Percentiles rank a stretch among this genome's conserved stretches.
Evolutionary conservation across 306 rosid species (phyloP).

Genomic region (Clitoria ternatea): DNA sequence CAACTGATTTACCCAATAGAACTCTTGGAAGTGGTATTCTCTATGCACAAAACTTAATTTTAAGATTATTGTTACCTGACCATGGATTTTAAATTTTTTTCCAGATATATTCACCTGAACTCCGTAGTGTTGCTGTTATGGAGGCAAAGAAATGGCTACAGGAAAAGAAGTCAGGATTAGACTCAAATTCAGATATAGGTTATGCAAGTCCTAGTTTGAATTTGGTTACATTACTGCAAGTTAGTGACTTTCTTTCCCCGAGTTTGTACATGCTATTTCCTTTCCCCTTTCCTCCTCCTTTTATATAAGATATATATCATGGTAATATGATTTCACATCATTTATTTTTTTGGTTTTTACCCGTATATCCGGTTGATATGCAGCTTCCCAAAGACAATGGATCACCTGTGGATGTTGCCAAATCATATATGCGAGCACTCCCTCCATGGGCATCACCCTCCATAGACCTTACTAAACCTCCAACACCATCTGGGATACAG

Average conservation of each 20-base stretch:
- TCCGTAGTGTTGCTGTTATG: slow-evolving; percentile 66
- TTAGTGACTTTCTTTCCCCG: slow-evolving; percentile 38
- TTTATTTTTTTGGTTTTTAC: slow-evolving; percentile 10
- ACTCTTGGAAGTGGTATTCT: slow-evolving; percentile 39
- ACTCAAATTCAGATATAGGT: slow-evolving; percentile 49
- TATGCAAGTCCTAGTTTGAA: slow-evolving; percentile 43
- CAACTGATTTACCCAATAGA: slow-evolving; percentile 38
- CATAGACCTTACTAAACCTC: slow-evolving; percentile 44
- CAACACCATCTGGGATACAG: slow-evolving; percentile 48
- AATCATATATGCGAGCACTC: slow-evolving; percentile 71
- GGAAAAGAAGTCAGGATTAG: slow-evolving; percentile 64
- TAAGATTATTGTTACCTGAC: slow-evolving; percentile 14
- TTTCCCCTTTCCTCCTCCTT: background rate
- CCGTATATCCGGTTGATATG: slow-evolving; percentile 19
- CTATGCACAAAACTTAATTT: slow-evolving; percentile 6
- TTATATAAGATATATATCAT: background rate
- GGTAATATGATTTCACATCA: background rate
- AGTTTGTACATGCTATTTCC: slow-evolving; percentile 1
- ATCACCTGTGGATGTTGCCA: slow-evolving; percentile 91
- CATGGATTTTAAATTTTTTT: slow-evolving; percentile 20
- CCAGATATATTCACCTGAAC: slow-evolving; percentile 43
- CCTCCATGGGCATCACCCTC: slow-evolving; percentile 94
- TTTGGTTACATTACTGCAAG: slow-evolving; percentile 41
- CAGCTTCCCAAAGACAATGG: slow-evolving; percentile 72
- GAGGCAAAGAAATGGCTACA: slow-evolving; percentile 88